phyloP scores from a whole-genome alignment of 331 rosid genomes.

The Pyracantha coccinea region DNA sequence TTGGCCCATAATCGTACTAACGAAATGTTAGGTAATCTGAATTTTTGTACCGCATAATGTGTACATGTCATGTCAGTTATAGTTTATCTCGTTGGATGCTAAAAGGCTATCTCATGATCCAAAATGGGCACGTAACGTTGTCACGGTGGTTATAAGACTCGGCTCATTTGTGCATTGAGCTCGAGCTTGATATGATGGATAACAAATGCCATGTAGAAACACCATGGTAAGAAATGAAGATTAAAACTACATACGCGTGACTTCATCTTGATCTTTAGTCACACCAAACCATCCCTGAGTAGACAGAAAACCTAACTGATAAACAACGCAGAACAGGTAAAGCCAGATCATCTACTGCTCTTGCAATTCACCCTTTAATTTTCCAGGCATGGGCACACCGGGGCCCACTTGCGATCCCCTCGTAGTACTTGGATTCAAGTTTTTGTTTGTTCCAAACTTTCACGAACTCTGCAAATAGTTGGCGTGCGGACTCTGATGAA shows the following conservation, averaged over 20 bases:
- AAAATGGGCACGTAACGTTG: too few species aligned
- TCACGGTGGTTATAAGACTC: not conserved
- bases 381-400: slow-evolving; percentile 83
- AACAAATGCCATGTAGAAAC: not conserved
- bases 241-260: not conserved
- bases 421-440: slow-evolving; percentile 66
- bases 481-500: slow-evolving; percentile 56
- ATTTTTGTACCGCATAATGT: too few species aligned
- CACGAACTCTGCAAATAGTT: slow-evolving; percentile 58
- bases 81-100: too few species aligned
- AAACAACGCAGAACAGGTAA: not conserved
- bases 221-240: not conserved
- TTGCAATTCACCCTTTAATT: slow-evolving; percentile 35
- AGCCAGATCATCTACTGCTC: not conserved
- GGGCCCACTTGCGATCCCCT: slow-evolving; percentile 76
- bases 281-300: not conserved
- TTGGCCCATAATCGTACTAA: too few species aligned
- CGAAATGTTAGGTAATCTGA: too few species aligned
- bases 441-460: slow-evolving; percentile 66
- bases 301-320: not conserved
- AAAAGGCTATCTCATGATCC: too few species aligned
- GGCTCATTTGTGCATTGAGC: not conserved
- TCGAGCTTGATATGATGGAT: not conserved
- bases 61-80: too few species aligned
- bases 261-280: not conserved